Conservation (phyloP, 768 basidiomycete genomes). For the Boletellus ananiceps region DNA sequence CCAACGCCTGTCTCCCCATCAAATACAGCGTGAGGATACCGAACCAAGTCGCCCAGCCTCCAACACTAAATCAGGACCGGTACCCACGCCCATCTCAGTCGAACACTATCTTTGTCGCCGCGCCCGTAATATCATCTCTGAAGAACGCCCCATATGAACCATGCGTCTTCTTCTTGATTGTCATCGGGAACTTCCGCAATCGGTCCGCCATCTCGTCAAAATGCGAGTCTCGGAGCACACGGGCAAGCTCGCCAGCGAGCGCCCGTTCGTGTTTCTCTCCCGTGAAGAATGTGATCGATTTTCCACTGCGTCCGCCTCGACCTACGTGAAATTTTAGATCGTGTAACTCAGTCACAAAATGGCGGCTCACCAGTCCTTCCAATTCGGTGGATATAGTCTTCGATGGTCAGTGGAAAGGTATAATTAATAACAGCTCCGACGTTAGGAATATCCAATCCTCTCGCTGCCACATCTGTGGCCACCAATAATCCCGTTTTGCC, state of each 20-base stretch:
- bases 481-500: conserved; percentile 81
- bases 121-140: conserved; percentile 54
- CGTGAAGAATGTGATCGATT: conserved; percentile 95
- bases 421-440: conserved; percentile 94
- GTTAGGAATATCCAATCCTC: conserved; percentile 95
- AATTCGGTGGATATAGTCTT: conserved; percentile 89
- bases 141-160: conserved; percentile 86
- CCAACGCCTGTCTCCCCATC: conserved; percentile 7
- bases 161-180: conserved; percentile 95
- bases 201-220: conserved; percentile 60
- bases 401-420: conserved; percentile 95
- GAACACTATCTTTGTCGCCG: conserved; percentile 78
- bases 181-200: conserved; percentile 87
- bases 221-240: conserved; percentile 84
- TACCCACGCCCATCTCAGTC: conserved; percentile 25
- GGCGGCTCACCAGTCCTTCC: conserved; percentile 67
- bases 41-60: background rate
- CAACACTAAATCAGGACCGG: background rate
- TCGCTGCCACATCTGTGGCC: conserved; percentile 95
- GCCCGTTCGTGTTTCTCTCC: conserved; percentile 82
- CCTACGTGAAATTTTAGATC: conserved; percentile 40
- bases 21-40: conserved; percentile 5
- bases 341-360: background rate
- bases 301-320: conserved; percentile 84
- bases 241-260: conserved; percentile 89